A percentile compares a stretch with the other conserved stretches of the same genome.
phyloP scores from a whole-genome alignment of 2,329 filamentous ascomycete species.

The Pseudomassariella vexata region DNA sequence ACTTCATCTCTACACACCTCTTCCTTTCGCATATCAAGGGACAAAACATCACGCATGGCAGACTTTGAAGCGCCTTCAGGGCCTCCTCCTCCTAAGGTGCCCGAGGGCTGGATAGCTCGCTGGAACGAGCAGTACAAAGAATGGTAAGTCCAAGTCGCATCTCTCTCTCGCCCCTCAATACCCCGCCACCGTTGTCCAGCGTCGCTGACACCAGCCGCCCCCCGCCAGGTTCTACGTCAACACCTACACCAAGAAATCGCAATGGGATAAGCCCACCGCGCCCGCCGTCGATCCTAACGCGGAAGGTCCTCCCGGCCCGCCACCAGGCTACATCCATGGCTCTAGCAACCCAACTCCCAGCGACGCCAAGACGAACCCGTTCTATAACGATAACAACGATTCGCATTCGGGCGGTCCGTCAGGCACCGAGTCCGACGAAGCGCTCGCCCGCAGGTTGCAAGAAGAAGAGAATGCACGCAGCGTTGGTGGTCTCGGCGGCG shows the following conservation, averaged over 20 bases:
- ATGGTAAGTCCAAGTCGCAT: conserved; percentile 47
- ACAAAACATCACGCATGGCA: conserved; percentile 47
- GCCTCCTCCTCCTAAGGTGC: conserved; percentile 54
- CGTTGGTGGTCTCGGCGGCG: conserved; percentile 16
- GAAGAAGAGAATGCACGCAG: conserved; percentile 72
- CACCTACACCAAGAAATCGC: conserved; percentile 77
- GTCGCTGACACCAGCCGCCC: background rate
- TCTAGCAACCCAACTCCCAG: conserved; percentile 34
- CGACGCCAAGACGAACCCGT: conserved; percentile 68
- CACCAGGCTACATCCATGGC: conserved; percentile 59
- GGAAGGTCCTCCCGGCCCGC: conserved; percentile 50
- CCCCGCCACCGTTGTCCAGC: conserved; percentile 1
- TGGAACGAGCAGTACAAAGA: conserved; percentile 87
- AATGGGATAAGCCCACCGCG: conserved; percentile 79
- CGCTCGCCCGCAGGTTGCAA: conserved; percentile 70
- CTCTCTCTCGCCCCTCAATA: too few relatives aligned
- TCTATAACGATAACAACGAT: conserved; percentile 39
- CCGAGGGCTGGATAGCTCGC: conserved; percentile 78
- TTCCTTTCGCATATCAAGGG: background rate
- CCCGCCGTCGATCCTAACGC: conserved; percentile 52
- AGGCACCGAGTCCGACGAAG: conserved; percentile 16
- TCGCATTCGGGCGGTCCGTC: conserved; percentile 10
- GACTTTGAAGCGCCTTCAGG: conserved; percentile 49
- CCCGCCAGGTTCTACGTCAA: conserved; percentile 79
- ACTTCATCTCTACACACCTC: background rate